Evolutionary conservation across 805 yeast species (phyloP).

Genomic region (Kuraishia capsulata): DNA sequence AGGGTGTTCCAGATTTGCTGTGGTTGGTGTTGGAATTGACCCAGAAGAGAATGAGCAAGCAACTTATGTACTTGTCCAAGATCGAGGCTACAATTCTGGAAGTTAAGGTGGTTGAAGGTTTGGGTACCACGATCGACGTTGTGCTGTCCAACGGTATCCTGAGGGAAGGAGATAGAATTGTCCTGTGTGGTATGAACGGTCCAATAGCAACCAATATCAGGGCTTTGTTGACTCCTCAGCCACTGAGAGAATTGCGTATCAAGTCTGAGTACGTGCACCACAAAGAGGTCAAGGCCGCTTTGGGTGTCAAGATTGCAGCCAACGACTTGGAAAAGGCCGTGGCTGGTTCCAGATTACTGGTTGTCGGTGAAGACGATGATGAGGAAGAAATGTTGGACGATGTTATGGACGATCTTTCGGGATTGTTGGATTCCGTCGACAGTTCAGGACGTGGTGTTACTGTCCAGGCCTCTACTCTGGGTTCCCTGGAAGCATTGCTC

Average conservation of each 20-base stretch:
- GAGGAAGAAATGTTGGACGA: conserved; percentile 97
- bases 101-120: conserved; percentile 97
- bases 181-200: conserved; percentile 96
- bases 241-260: conserved; percentile 89
- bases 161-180: conserved; percentile 91
- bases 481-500: conserved; percentile 93
- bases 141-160: conserved; percentile 93
- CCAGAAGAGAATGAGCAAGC: conserved; percentile 98
- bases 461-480: conserved; percentile 97
- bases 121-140: conserved; percentile 98
- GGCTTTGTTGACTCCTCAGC: conserved; percentile 96
- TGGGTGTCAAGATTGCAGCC: conserved; percentile 98
- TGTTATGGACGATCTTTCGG: conserved; percentile 97
- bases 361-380: conserved; percentile 95
- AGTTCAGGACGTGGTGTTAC: conserved; percentile 94
- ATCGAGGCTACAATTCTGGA: conserved; percentile 95
- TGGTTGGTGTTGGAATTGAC: conserved; percentile 93
- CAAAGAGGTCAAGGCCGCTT: conserved; percentile 97
- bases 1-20: conserved; percentile 98
- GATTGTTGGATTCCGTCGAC: conserved; percentile 90
- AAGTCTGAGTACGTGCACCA: conserved; percentile 96
- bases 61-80: conserved; percentile 88
- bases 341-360: conserved; percentile 93
- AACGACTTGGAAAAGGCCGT: conserved; percentile 97
- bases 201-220: conserved; percentile 95